phyloP scores from a whole-genome alignment of 257 asterid genomes.

The Cruciata laevipes region DNA sequence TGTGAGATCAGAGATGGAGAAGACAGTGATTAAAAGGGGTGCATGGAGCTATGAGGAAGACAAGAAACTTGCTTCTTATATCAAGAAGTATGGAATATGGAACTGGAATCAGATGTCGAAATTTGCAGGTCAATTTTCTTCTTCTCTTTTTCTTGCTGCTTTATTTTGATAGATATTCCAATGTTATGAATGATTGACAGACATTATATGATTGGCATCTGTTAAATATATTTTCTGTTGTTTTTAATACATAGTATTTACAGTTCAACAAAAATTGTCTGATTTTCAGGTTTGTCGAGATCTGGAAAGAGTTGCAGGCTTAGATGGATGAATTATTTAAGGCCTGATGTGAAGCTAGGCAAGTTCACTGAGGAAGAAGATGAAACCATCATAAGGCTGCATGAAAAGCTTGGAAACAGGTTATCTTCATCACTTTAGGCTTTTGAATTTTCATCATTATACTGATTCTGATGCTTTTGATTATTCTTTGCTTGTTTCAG shows the following conservation, averaged over 20 bases:
- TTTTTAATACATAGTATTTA: no score
- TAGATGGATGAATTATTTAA: slow-evolving; percentile 12
- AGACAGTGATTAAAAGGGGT: slow-evolving; percentile 15
- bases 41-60: slow-evolving; percentile 28
- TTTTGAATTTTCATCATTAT: not conserved
- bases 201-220: no score
- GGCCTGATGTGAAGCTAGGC: slow-evolving; percentile 16
- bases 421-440: not conserved
- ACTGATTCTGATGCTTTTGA: not conserved
- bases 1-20: slow-evolving; percentile 5
- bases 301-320: slow-evolving; percentile 18
- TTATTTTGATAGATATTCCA: not conserved
- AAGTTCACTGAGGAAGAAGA: slow-evolving; percentile 17
- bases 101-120: slow-evolving; percentile 30
- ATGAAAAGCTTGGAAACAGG: slow-evolving; percentile 15
- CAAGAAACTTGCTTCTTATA: slow-evolving; percentile 15
- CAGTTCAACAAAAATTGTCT: not conserved
- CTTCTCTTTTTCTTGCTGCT: not conserved
- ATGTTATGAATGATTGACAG: no score
- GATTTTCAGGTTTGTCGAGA: slow-evolving; percentile 10
- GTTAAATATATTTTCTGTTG: no score
- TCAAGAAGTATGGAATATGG: slow-evolving; percentile 28
- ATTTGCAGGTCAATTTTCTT: slow-evolving; percentile 24
- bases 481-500: not conserved
- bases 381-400: slow-evolving; percentile 3